Evolutionary conservation across 179 eudicot genomes (phyloP).

Genomic region (Spergularia azorica): DNA sequence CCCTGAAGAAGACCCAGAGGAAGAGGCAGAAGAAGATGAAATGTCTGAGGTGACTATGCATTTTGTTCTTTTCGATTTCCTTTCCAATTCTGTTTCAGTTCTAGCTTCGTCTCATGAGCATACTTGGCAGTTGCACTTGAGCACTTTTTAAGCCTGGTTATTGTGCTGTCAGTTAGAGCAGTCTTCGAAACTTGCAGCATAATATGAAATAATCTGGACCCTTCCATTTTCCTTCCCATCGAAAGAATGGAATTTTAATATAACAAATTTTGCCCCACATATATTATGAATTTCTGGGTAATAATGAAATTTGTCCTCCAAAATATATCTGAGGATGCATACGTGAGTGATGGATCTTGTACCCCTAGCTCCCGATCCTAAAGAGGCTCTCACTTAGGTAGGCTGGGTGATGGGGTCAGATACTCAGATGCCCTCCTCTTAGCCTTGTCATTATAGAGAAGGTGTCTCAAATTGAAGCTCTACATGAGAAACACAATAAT

Average conservation of each 20-base stretch:
- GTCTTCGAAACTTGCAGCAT: neutral
- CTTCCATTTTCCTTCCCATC: neutral
- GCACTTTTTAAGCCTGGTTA: neutral
- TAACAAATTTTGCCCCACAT: neutral
- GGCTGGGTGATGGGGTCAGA: neutral
- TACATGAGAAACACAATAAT: neutral
- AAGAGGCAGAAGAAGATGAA: slow-evolving; percentile 60
- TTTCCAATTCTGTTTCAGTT: neutral
- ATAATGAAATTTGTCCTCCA: no score
- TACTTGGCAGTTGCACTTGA: neutral
- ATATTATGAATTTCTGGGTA: neutral
- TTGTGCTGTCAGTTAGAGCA: neutral
- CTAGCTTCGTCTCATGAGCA: neutral
- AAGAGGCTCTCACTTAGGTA: neutral
- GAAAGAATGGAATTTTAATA: neutral
- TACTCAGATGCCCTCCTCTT: neutral
- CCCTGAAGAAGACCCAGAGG: slow-evolving; percentile 55
- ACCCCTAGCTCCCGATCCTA: neutral
- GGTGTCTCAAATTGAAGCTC: neutral
- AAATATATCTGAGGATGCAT: no score
- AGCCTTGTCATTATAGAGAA: neutral
- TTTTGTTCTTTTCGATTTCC: neutral
- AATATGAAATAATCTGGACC: neutral
- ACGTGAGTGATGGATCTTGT: neutral
- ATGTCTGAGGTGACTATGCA: slow-evolving; percentile 50